Percentiles rank a stretch among this genome's conserved stretches.
These are phyloP conservation scores for Geotrichum bryndzae DNA, from an alignment of 1,139 yeast species.

Conservation along the genomic window DNA sequence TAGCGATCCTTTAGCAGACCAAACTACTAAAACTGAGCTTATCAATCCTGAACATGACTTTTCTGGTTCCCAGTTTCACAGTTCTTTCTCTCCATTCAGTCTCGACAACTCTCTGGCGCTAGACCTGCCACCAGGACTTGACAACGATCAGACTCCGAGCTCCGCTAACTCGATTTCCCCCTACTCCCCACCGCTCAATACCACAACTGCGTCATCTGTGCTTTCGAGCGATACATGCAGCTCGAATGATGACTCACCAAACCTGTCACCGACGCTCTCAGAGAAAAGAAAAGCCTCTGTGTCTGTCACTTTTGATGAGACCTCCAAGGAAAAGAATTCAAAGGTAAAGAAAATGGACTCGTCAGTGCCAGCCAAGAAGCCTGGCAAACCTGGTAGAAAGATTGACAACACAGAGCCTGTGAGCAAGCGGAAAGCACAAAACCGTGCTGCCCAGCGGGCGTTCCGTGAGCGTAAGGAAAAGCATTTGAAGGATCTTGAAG, in stretches of 20 bases:
- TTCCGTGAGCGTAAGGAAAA: slow-evolving; percentile 90
- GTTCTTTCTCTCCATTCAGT: background rate
- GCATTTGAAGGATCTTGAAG: slow-evolving; percentile 80
- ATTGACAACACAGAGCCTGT: slow-evolving; percentile 73
- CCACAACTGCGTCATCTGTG: background rate
- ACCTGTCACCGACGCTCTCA: background rate
- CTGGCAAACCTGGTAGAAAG: slow-evolving; percentile 56
- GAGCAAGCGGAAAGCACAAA: slow-evolving; percentile 89
- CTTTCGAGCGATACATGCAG: background rate
- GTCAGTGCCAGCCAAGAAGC: slow-evolving; percentile 26
- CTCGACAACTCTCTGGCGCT: background rate
- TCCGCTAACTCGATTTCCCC: slow-evolving; percentile 8
- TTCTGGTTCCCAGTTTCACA: background rate
- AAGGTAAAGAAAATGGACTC: slow-evolving; percentile 10
- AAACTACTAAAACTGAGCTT: background rate
- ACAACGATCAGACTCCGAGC: slow-evolving; percentile 7
- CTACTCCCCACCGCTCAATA: background rate
- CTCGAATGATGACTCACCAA: background rate
- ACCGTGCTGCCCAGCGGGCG: slow-evolving; percentile 96
- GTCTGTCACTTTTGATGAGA: background rate
- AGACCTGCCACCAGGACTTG: slow-evolving; percentile 1
- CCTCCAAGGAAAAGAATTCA: background rate
- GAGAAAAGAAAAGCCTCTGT: slow-evolving; percentile 16
- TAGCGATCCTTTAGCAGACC: background rate
- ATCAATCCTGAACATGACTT: background rate